Percentiles rank a stretch among this genome's conserved stretches.
These are phyloP conservation scores for Candida silvicultrix DNA, from an alignment of 805 yeast species.

Conservation along the genomic window DNA sequence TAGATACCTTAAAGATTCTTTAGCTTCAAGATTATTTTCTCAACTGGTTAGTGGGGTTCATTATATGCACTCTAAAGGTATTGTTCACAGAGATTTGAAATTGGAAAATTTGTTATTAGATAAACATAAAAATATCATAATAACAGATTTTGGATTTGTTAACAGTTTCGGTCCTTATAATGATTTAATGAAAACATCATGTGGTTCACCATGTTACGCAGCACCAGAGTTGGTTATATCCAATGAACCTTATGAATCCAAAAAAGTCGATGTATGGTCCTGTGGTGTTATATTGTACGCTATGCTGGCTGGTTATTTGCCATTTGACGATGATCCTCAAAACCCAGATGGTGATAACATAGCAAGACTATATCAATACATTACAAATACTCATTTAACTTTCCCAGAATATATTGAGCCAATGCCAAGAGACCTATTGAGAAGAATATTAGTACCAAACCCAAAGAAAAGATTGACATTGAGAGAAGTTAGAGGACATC, in stretches of 20 bases:
- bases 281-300: conserved; percentile 94
- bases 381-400: conserved; percentile 84
- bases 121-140: conserved; percentile 52
- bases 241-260: conserved; percentile 81
- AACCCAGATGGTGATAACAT: conserved; percentile 96
- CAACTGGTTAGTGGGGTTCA: conserved; percentile 92
- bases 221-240: conserved; percentile 95
- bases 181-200: conserved; percentile 87
- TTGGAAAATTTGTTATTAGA: conserved; percentile 63
- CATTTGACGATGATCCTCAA: conserved; percentile 95
- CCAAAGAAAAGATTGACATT: conserved; percentile 71
- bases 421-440: conserved; percentile 80
- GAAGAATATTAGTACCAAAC: conserved; percentile 79
- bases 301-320: conserved; percentile 94
- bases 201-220: conserved; percentile 98
- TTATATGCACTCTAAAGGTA: conserved; percentile 66
- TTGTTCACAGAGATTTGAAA: conserved; percentile 69
- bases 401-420: conserved; percentile 94
- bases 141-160: conserved; percentile 84
- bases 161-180: conserved; percentile 58
- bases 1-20: conserved; percentile 77
- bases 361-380: conserved; percentile 83
- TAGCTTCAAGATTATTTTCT: conserved; percentile 84
- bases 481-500: conserved; percentile 68
- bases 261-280: conserved; percentile 95